Percentiles rank a stretch among this genome's conserved stretches.
Conservation (phyloP, 768 basidiomycete genomes). For the Ramaria sp. region DNA sequence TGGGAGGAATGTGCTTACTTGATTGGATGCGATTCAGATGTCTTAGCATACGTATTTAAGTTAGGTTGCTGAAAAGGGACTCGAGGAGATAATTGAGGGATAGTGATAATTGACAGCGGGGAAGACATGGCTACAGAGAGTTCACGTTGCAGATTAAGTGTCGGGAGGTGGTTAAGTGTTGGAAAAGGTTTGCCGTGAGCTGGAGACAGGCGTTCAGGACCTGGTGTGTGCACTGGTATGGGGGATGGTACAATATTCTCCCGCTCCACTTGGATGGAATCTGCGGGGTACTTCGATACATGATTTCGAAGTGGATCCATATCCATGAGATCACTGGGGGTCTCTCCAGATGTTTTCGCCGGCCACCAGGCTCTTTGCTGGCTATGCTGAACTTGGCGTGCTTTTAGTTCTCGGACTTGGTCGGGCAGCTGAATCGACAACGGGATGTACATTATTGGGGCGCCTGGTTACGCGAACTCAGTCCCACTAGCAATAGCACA, state of each 20-base stretch:
- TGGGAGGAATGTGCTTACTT: slow-evolving; percentile 39
- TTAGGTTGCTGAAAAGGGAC: slow-evolving; percentile 8
- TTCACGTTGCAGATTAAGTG: slow-evolving; percentile 32
- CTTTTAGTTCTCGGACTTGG: slow-evolving; percentile 40
- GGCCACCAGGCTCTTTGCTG: slow-evolving; percentile 41
- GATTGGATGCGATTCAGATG: slow-evolving; percentile 73
- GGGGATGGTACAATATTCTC: not conserved
- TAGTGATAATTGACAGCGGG: slow-evolving; percentile 20
- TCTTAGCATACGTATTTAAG: slow-evolving; percentile 36
- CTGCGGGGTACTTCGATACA: not conserved
- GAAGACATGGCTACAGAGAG: slow-evolving; percentile 46
- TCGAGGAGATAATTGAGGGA: slow-evolving; percentile 13
- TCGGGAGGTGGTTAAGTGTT: slow-evolving; percentile 10
- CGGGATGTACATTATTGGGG: slow-evolving; percentile 47
- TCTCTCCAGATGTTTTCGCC: slow-evolving; percentile 14
- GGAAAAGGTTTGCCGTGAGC: not conserved
- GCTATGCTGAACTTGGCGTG: slow-evolving; percentile 34
- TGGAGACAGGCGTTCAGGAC: not conserved
- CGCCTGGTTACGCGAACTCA: slow-evolving; percentile 29
- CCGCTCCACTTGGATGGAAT: not conserved
- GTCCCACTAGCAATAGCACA: not conserved
- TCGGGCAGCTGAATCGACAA: slow-evolving; percentile 54
- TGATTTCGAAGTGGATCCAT: not conserved
- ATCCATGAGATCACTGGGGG: not conserved
- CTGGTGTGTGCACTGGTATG: not conserved